phyloP scores from a whole-genome alignment of 2,329 filamentous ascomycete species.

The Alternaria triticimaculans region DNA sequence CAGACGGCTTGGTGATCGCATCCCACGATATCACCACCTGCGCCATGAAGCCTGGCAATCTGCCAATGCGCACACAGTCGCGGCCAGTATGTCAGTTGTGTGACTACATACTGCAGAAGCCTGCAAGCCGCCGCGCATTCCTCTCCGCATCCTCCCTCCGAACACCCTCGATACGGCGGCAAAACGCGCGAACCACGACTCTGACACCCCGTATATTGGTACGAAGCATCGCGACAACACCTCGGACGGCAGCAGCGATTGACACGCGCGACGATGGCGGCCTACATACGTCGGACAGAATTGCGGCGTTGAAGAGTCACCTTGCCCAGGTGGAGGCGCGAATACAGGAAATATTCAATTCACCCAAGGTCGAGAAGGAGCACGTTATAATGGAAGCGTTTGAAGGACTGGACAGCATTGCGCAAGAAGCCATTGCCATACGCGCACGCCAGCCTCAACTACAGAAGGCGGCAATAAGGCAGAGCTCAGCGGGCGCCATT shows the following conservation, averaged over 20 bases:
- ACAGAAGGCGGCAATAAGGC: constrained; percentile 29
- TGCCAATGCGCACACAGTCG: constrained; percentile 37
- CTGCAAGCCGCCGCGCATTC: constrained; percentile 37
- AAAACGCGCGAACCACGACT: constrained; percentile 24
- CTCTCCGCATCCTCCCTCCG: constrained; percentile 30
- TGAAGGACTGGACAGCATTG: constrained; percentile 30
- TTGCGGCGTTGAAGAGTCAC: constrained; percentile 26
- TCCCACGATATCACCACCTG: background rate
- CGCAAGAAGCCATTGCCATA: constrained; percentile 37
- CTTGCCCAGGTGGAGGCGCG: constrained; percentile 36
- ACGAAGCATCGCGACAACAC: constrained; percentile 31
- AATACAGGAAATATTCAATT: constrained; percentile 35
- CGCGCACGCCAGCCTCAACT: constrained; percentile 33
- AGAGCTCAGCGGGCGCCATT: constrained; percentile 45
- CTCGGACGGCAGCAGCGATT: constrained; percentile 19
- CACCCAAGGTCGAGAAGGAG: constrained; percentile 38
- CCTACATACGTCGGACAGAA: constrained; percentile 26
- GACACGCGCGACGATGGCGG: constrained; percentile 18
- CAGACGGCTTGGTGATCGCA: background rate
- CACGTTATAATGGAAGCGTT: constrained; percentile 27
- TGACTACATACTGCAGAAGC: constrained; percentile 40
- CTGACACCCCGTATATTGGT: constrained; percentile 20
- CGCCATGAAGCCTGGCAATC: constrained; percentile 38
- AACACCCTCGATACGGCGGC: constrained; percentile 34
- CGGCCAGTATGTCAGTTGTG: constrained; percentile 45